Conservation (phyloP, 116 monocot genomes). For the Posidonia oceanica region DNA sequence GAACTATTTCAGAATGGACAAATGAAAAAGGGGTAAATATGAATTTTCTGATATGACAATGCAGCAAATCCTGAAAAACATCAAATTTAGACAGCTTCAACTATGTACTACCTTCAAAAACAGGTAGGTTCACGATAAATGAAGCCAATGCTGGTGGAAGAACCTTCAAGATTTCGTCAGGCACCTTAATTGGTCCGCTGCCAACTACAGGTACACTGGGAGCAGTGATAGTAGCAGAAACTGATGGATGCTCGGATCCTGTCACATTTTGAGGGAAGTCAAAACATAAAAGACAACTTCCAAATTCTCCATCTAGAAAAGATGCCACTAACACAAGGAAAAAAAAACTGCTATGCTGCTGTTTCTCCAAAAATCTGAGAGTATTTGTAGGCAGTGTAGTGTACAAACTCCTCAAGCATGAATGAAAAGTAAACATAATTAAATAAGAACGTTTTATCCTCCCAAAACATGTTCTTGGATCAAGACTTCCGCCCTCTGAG, state of each 20-base stretch:
- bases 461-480: too few relatives aligned
- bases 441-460: too few relatives aligned
- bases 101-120: constrained; percentile 52
- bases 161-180: constrained; percentile 63
- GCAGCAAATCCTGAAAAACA: background rate
- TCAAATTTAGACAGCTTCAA: background rate
- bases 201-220: constrained; percentile 12
- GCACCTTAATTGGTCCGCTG: constrained; percentile 21
- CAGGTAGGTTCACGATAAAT: constrained; percentile 68
- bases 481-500: too few relatives aligned
- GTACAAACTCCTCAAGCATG: too few relatives aligned
- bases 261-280: constrained; percentile 1
- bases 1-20: background rate
- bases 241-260: constrained; percentile 4
- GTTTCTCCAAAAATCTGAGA: too few relatives aligned
- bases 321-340: too few relatives aligned
- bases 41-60: background rate
- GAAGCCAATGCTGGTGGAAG: constrained; percentile 46
- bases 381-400: too few relatives aligned
- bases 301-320: too few relatives aligned
- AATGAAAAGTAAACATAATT: too few relatives aligned
- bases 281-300: background rate
- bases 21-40: background rate
- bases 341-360: too few relatives aligned
- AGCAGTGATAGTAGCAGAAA: constrained; percentile 7